Evolutionary conservation across 1,139 yeast genomes (phyloP).

Genomic region (Wickerhamiella pararugosa): DNA sequence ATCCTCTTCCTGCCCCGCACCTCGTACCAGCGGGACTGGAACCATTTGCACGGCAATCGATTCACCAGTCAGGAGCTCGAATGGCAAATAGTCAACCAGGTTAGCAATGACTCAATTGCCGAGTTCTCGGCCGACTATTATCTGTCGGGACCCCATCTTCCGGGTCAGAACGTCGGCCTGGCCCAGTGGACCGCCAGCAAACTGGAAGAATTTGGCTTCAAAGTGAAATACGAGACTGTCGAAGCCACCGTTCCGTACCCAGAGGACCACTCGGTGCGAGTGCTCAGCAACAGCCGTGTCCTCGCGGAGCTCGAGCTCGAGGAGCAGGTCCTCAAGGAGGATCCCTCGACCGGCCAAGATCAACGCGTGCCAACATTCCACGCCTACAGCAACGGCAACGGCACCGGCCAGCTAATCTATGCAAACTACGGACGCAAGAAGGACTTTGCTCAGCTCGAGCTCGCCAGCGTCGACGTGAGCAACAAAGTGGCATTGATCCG

Average conservation of each 20-base stretch:
- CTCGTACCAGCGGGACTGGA: constrained; percentile 66
- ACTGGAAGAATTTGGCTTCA: constrained; percentile 47
- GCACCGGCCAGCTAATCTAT: constrained; percentile 39
- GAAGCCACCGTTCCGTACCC: constrained; percentile 49
- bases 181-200: constrained; percentile 51
- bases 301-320: constrained; percentile 10
- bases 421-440: constrained; percentile 44
- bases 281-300: constrained; percentile 19
- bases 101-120: constrained; percentile 1
- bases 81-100: constrained; percentile 7
- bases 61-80: constrained; percentile 11
- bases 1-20: constrained; percentile 76
- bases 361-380: constrained; percentile 42
- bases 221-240: constrained; percentile 37
- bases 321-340: constrained; percentile 59
- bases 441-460: constrained; percentile 34
- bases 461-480: constrained; percentile 31
- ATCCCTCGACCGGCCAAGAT: constrained; percentile 40
- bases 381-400: constrained; percentile 51
- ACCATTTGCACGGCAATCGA: constrained; percentile 13
- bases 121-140: constrained; percentile 3
- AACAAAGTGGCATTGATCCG: constrained; percentile 44
- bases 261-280: constrained; percentile 32
- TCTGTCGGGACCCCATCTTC: constrained; percentile 49
- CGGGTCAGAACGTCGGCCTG: constrained; percentile 47